Evolutionary conservation across 2,329 filamentous ascomycete species (phyloP), one percentile per base, ranked within the genome.

Genomic region (Eurotiales sp.): DNA sequence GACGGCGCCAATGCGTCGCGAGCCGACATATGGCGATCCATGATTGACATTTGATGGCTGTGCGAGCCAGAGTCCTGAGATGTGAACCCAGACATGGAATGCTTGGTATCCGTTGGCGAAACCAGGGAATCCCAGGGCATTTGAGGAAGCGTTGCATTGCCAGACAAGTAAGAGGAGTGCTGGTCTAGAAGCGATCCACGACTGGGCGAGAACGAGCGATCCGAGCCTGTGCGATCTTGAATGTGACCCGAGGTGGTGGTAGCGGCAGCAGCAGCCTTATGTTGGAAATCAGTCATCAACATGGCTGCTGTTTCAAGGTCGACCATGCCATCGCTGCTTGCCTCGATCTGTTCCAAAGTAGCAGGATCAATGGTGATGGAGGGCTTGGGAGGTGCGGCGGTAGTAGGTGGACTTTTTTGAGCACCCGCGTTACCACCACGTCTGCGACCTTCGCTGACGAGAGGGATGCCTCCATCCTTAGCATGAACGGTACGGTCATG

Each of bases 401-500:
- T 55, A 46, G 52, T 53, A 4, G 57, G 41, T 14, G 67, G 65
- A 22, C 65, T 57, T 59, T 71, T 71, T 56, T 68, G 67, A 47
- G 68, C 66, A 55, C 65, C 66, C 52, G 62, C 59, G 21, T 54
- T 54, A 57, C 71, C 67, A 61, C 71, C 71, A 46, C 71, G 71
- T 58, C 91, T 87, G 77, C 96, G 96, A 59, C 88, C 87, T 72
- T 97, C 93, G 72, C 90, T 95, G 71, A 95, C 90, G 42, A 97
- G 82, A 59, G 92, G 92, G 47, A 93, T 83, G 59, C 93, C 92
- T 61, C 92, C 92, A 76, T 99, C 93, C 76, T 97, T 97, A 56
- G 93, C 93, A 74, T 99, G 93, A 58, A 99, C 93, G 59, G 93
- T 99, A 65, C 93, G 88, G 73, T 99, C 93, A 77, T 99, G 93